Evolutionary conservation across 148 eudicot genomes (phyloP).

Genomic region (Polygonum aviculare): DNA sequence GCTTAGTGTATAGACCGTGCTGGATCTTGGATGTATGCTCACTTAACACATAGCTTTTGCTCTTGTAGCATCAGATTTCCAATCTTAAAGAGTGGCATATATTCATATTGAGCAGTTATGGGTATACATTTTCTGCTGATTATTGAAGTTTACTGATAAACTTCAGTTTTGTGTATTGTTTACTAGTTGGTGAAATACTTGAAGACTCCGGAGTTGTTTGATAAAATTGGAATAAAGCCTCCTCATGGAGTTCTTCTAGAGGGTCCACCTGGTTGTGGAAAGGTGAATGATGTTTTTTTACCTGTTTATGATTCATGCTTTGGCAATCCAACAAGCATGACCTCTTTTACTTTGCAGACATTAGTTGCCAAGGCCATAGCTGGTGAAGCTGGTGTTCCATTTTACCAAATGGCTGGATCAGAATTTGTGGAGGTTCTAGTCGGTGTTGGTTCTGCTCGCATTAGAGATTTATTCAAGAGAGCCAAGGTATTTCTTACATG

Average conservation of each 20-base stretch:
- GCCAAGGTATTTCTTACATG: conserved; percentile 52
- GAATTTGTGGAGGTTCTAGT: conserved; percentile 96
- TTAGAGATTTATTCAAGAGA: conserved; percentile 91
- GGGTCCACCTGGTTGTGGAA: conserved; percentile 98
- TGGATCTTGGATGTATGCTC: background rate
- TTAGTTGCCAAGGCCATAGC: conserved; percentile 97
- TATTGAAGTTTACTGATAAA: background rate
- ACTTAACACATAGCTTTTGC: background rate
- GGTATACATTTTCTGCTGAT: background rate
- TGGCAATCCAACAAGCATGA: background rate
- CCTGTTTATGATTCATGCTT: background rate
- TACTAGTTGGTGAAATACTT: conserved; percentile 74
- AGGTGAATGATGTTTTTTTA: conserved; percentile 34
- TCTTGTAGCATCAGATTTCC: background rate
- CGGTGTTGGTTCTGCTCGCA: conserved; percentile 96
- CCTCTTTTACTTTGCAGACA: conserved; percentile 42
- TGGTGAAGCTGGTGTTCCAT: conserved; percentile 98
- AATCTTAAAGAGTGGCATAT: background rate
- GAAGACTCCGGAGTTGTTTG: conserved; percentile 87
- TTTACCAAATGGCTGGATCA: conserved; percentile 97
- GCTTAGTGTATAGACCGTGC: background rate
- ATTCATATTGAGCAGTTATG: background rate
- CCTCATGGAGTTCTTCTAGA: conserved; percentile 93
- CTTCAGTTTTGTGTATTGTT: conserved; percentile 1
- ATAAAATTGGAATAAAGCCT: conserved; percentile 85